phyloP scores from a whole-genome alignment of 2,329 filamentous ascomycete species.

The Pseudocercospora vitis region DNA sequence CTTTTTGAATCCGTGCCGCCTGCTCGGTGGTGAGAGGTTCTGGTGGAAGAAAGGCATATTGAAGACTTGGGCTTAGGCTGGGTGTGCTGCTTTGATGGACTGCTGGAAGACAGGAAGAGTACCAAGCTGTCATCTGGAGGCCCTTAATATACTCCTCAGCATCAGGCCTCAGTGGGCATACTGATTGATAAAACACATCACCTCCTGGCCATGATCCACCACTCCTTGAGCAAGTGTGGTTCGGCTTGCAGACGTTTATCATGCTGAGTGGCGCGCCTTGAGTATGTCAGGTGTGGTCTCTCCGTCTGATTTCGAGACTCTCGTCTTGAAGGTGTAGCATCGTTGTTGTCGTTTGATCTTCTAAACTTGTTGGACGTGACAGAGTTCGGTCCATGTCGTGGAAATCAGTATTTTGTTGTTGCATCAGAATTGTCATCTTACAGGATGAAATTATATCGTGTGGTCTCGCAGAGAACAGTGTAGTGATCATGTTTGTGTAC shows the following conservation, averaged over 20 bases:
- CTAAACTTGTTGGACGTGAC: not conserved
- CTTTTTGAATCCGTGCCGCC: not conserved
- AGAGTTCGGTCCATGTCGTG: not conserved
- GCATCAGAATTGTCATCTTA: not conserved
- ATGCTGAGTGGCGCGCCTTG: not conserved
- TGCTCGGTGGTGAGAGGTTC: constrained; percentile 3
- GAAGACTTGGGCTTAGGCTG: not conserved
- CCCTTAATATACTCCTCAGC: constrained; percentile 5
- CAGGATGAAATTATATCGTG: no score
- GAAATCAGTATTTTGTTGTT: not conserved
- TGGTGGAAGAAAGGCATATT: constrained; percentile 6
- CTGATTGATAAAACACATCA: not conserved
- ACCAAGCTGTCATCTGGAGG: not conserved
- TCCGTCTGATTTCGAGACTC: not conserved
- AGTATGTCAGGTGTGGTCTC: not conserved
- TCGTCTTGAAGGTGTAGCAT: not conserved
- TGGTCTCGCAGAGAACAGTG: not conserved
- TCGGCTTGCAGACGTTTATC: constrained; percentile 6
- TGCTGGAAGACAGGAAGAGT: not conserved
- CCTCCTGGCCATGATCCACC: constrained; percentile 5
- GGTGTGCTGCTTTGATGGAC: not conserved
- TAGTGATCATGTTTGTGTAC: not conserved
- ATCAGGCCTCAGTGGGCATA: not conserved
- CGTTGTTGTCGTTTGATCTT: not conserved
- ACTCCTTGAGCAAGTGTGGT: constrained; percentile 3